Evolutionary conservation across 441 rosid genomes (phyloP), one percentile per base, ranked within the genome.

Genomic region (Manihot esculenta): DNA sequence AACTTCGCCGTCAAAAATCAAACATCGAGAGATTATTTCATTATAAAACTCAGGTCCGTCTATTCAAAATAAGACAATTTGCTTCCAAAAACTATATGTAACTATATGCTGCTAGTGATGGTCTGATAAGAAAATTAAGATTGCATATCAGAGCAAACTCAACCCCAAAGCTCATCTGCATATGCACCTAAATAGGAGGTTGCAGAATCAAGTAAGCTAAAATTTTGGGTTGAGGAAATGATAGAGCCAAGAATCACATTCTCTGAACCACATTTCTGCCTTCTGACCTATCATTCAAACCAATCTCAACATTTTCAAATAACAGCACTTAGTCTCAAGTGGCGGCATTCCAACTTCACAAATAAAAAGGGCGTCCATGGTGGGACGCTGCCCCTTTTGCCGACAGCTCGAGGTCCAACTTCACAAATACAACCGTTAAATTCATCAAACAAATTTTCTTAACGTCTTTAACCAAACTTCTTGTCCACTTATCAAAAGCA

Each of bases 201-300:
- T 38, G 64, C 69, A 64, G 35, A 64, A 47, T 11, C n/a, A 21
- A 38, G 42, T 7, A 38, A 63, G 53, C 53, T 44, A 44, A 45
- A 51, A 24, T 44, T 45, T 24, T 45, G 12, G n/a, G 10, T 27
- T 30, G 35, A 18, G 68, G 41, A 45, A 64, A 7, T 14, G n/a
- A 15, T 45, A 5, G 2, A 33, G 38, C 53, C 66, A 24, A 44
- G 21, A 7, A 62, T 42, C 3, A 17, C 66, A 23, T 17, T 10
- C 41, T 27, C 49, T 18, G 42, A 53, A 38, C n/a, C 21, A 20
- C 35, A 54, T 53, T 23, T 35, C 35, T 35, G 50, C 49, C 68
- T 24, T 30, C 42, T 41, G 63, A 53, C 7, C 14, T 15, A 50
- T 27, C 8, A 30, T 13, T 23, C 8, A 58, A 13, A 44, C 14